These are phyloP conservation scores for Metarhizium guizhouense DNA, from an alignment of 2,329 filamentous ascomycete species.

Conservation along the genomic window DNA sequence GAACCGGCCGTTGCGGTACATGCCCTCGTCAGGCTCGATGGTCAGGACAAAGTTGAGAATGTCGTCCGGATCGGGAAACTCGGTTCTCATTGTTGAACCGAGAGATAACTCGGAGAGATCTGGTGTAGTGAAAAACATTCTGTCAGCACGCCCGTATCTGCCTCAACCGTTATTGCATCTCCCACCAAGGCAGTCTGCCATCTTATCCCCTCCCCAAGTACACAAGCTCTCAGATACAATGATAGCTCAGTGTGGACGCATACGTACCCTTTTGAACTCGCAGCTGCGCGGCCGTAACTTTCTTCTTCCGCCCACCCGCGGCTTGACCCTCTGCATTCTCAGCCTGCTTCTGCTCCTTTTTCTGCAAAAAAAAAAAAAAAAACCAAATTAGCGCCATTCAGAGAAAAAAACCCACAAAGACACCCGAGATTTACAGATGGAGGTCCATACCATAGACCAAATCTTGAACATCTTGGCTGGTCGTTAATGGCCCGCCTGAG, in stretches of 20 bases:
- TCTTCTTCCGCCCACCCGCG: slow-evolving; percentile 84
- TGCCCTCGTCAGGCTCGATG: slow-evolving; percentile 77
- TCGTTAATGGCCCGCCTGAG: slow-evolving; percentile 5
- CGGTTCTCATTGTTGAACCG: slow-evolving; percentile 69
- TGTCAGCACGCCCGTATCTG: not conserved
- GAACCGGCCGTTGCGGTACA: slow-evolving; percentile 83
- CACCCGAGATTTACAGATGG: not conserved
- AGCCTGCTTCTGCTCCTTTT: slow-evolving; percentile 94
- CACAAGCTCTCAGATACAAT: not conserved
- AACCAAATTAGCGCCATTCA: not conserved
- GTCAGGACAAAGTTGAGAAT: slow-evolving; percentile 77
- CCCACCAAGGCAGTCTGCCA: not conserved
- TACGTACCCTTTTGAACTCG: slow-evolving; percentile 84
- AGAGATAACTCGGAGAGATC: slow-evolving; percentile 76
- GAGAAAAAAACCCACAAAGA: not conserved
- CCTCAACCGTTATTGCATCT: not conserved
- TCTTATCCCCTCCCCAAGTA: not conserved
- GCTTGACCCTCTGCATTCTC: slow-evolving; percentile 69
- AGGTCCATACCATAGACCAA: slow-evolving; percentile 81
- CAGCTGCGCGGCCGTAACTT: slow-evolving; percentile 91
- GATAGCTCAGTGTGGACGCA: not conserved
- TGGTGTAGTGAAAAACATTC: slow-evolving; percentile 22
- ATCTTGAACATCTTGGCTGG: slow-evolving; percentile 84
- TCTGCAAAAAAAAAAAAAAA: slow-evolving; percentile 42
- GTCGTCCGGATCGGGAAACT: slow-evolving; percentile 75